Evolutionary conservation across 371 early-diverging fungal genomes (phyloP), one percentile per base, ranked within the genome.

Genomic region (Circinella minor): DNA sequence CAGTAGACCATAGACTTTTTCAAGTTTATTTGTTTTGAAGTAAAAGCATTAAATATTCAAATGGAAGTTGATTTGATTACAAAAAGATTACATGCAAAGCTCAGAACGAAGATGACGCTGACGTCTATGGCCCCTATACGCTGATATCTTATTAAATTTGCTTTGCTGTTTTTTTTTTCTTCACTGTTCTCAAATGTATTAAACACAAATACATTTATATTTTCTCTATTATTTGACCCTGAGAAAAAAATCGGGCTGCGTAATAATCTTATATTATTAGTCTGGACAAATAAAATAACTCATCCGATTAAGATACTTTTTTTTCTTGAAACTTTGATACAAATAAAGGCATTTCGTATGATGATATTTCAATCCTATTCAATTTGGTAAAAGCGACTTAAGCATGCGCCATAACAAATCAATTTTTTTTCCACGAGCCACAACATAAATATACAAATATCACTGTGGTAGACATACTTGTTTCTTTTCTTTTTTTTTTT

Each of bases 311-410:
- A 43, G 6, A 11, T 43, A 1, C 36, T 34, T 57, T 7, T 9
- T 27, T 14, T 43, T 43, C 36, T 10, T 8, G 43, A 43, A 9
- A 43, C 43, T 6, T 55, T 55, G 18, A 55, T 55, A 57, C 57
- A 57, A 57, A 57, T 57, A 34, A 10, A 57, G 57, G 57, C 14
- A 57, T 57, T 57, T 57, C 20, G 57, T 57, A 57, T 57, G 57
- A 57, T 57, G 57, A 57, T 27, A 34, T 34, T 51, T 18, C 27
- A 7, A 57, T 10, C 27, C 57, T 20, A 34, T 57, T 34, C 57
- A 57, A 57, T 57, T 57, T 57, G 57, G 57, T 34, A 57, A 27
- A 37, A 34, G 7, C 18, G 57, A 20, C 34, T 20, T 57, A 34
- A 2, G 36, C 57, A 57, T 10, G 7, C 20, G 55, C 55, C 57